Evolutionary conservation across 1,139 yeast species (phyloP), one percentile per base, ranked within the genome.

Genomic region (Diutina scorzettiae): DNA sequence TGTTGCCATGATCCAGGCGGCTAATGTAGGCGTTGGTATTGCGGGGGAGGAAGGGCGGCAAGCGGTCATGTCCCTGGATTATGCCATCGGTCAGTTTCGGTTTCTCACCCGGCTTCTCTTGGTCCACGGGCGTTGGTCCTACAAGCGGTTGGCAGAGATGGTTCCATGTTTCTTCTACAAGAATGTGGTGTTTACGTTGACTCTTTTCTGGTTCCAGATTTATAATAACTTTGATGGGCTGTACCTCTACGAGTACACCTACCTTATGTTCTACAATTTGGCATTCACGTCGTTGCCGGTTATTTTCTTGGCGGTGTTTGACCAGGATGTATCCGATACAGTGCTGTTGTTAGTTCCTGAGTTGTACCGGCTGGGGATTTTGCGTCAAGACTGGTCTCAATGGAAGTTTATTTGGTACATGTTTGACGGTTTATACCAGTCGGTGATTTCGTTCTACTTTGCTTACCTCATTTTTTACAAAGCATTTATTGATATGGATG

Each of bases 21-120:
- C 82, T 3, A 71, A 76, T 55, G 73, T 76, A 40, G 82, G 82
- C 44, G 73, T 76, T 40, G 82, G 82, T 50, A 76, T 76, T 50
- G 82, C 81, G 4, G 82, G 82, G 47, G 81, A 76, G 57, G 82
- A 76, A 58, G 82, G 82, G 48, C 59, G 81, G 50, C 81, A 76
- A 54, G 81, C 81, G 1, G 81, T 72, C 8, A 76, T 76, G 81
- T 73, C 80, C 2, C 71, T 81, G 1, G 82, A 76, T 56, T 76
- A 76, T 54, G 81, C 78, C n/a, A 60, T 76, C 49, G 81, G 80
- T 5, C 81, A 76, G 53, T 76, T 76, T 56, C 62, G 80, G 48
- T 76, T 62, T 53, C 62, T 76, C 43, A 63, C 76, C 4, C 61
- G 81, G 47, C 59, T 76, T 44, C 57, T 76, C 29, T 57, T 76